Percentiles rank a stretch among this genome's conserved stretches.
Conservation (phyloP, 495 filamentous ascomycete species). For the Penicillium atrosanguineum region DNA sequence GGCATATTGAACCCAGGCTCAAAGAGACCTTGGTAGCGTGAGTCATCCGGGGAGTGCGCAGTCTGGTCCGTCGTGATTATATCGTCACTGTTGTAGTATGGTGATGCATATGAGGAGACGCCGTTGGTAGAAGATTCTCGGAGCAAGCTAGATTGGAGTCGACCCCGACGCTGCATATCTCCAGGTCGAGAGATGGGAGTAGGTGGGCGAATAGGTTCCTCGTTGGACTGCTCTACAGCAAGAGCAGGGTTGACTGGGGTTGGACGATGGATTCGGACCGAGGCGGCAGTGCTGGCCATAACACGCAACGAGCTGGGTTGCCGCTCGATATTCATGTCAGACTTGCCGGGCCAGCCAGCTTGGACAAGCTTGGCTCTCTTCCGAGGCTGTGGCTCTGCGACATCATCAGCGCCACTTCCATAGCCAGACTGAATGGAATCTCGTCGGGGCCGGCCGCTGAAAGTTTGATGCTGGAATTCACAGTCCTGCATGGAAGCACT, state of each 20-base stretch:
- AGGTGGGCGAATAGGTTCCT: conserved; percentile 75
- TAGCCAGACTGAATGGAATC: conserved; percentile 57
- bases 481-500: conserved; percentile 45
- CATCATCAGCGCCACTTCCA: conserved; percentile 62
- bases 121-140: conserved; percentile 44
- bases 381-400: conserved; percentile 56
- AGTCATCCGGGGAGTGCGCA: conserved; percentile 44
- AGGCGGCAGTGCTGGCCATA: conserved; percentile 81
- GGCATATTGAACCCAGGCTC: conserved; percentile 58
- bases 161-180: conserved; percentile 31
- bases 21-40: conserved; percentile 47
- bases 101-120: conserved; percentile 41
- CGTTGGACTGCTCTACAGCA: conserved; percentile 53
- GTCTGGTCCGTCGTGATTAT: conserved; percentile 26
- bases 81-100: conserved; percentile 46
- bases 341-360: conserved; percentile 63
- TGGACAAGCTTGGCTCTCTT: conserved; percentile 72
- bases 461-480: conserved; percentile 31
- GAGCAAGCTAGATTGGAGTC: conserved; percentile 36
- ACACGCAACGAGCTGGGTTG: conserved; percentile 80
- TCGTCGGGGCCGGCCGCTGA: conserved; percentile 26
- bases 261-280: conserved; percentile 80
- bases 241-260: conserved; percentile 58
- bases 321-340: conserved; percentile 62
- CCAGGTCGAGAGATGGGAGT: conserved; percentile 66